Evolutionary conservation across 1,284 basidiomycete genomes (phyloP), one percentile per base, ranked within the genome.

Genomic region (Abortiporus biennis): DNA sequence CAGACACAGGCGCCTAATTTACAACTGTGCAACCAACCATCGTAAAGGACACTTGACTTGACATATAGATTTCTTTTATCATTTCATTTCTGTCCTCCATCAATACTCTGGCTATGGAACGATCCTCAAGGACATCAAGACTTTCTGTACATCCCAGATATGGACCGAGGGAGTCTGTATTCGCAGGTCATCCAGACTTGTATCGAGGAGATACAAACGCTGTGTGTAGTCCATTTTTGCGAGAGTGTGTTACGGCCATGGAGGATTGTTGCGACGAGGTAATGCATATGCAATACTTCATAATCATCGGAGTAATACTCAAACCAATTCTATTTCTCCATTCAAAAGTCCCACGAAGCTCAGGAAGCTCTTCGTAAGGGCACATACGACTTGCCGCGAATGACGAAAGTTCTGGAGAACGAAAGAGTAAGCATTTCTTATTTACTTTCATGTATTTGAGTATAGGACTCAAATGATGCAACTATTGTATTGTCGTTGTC

Each of bases 191-290:
- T 5, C 67, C 78, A 16, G 78, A 82, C 8, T 54, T 71, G 11
- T 73, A 81, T 52, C 68, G 76, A 1, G 72, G 74, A 0, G 84
- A 86, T 39, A 67, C 64, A 4, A 69, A 78, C 45, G 72, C 76
- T 0, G 67, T 73, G 43, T 87, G 83, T 55, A 82, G 83, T 6
- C 80, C 76, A 0, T 78, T 75, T 56, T 63, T 87, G 15, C 69
- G 71, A 40, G 84, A 86, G 57, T 86, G 84, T 52, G 84, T 88
- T 2, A 64, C 71, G 46, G 77, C 80, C 0, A 75, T 87, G 68
- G 80, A 85, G 51, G 80, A 85, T 50, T 85, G 83, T 50, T 85
- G 80, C 52, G 78, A 85, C 54, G 81, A 85, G 74, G 65, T 65
- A 29, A n/a, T 78, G 72, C 46, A 4, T 42, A 23, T 36, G 1